Evolutionary conservation across 192 early-diverging fungal genomes (phyloP).

Genomic region (Coemansia sp.): DNA sequence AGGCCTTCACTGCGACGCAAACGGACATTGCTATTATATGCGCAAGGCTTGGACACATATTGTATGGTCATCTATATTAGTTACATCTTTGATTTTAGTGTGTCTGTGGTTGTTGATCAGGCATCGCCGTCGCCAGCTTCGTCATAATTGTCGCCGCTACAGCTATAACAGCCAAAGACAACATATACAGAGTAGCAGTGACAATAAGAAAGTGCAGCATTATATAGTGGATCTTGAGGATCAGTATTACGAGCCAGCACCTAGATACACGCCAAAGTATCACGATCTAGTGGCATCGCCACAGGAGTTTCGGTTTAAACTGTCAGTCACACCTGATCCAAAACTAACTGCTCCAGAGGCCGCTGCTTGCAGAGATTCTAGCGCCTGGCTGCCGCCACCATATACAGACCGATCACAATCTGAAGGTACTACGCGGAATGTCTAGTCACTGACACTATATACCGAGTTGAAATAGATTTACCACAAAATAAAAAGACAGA

Average conservation of each 20-base stretch:
- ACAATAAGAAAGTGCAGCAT: neutral
- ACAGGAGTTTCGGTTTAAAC: neutral
- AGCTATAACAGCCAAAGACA: neutral
- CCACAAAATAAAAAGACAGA: conserved; percentile 5
- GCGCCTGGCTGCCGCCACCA: conserved; percentile 4
- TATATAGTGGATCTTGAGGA: conserved; percentile 3
- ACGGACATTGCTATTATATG: conserved; percentile 21
- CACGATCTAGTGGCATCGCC: conserved; percentile 1
- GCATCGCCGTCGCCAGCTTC: conserved; percentile 7
- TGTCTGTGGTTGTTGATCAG: conserved; percentile 4
- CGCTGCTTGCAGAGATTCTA: neutral
- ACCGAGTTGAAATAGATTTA: neutral
- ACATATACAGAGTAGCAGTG: neutral
- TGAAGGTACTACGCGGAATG: neutral
- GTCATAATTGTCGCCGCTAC: neutral
- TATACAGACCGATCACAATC: neutral
- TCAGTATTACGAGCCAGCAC: conserved; percentile 25
- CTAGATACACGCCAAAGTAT: conserved; percentile 26
- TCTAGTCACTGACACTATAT: neutral
- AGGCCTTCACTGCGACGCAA: conserved; percentile 13
- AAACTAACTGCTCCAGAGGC: neutral
- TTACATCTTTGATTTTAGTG: conserved; percentile 2
- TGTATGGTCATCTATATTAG: conserved; percentile 17
- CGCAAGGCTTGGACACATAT: conserved; percentile 22
- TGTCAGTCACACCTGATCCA: neutral